These are phyloP conservation scores for Nannochloropsis gaditana DNA, from an alignment of 108 stramenopile species.

Conservation along the genomic window DNA sequence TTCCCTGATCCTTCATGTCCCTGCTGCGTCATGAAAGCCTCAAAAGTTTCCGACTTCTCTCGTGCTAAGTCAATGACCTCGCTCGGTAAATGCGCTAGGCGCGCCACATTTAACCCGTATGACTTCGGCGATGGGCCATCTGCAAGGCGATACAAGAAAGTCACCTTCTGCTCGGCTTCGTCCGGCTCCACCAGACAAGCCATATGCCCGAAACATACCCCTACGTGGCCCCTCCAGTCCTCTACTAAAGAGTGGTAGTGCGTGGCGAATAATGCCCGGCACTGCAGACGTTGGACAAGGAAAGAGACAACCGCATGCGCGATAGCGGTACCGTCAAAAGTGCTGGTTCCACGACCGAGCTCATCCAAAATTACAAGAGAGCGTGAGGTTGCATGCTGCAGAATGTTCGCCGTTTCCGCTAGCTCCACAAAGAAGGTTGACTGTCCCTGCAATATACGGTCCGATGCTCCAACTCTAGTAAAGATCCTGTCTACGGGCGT, in stretches of 20 bases:
- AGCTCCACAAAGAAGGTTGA: slow-evolving; percentile 99
- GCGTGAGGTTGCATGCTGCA: slow-evolving; percentile 80
- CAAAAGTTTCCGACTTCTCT: slow-evolving; percentile 44
- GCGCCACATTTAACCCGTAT: slow-evolving; percentile 98
- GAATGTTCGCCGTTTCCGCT: slow-evolving; percentile 93
- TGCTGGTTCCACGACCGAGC: slow-evolving; percentile 89
- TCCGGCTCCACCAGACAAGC: slow-evolving; percentile 78
- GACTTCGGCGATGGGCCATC: slow-evolving; percentile 86
- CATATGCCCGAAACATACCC: slow-evolving; percentile 85
- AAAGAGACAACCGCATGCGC: slow-evolving; percentile 86
- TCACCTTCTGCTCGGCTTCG: slow-evolving; percentile 63
- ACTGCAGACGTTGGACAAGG: slow-evolving; percentile 74
- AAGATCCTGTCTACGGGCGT: slow-evolving; percentile 97
- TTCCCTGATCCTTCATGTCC: background rate
- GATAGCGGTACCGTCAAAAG: slow-evolving; percentile 99
- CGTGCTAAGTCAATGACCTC: slow-evolving; percentile 61
- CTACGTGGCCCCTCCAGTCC: slow-evolving; percentile 66
- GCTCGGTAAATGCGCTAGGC: slow-evolving; percentile 88
- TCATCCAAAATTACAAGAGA: slow-evolving; percentile 98
- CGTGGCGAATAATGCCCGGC: slow-evolving; percentile 92
- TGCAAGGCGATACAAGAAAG: slow-evolving; percentile 94
- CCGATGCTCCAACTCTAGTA: slow-evolving; percentile 96
- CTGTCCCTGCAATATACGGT: slow-evolving; percentile 94
- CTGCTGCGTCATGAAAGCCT: slow-evolving; percentile 32
- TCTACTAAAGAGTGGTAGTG: slow-evolving; percentile 95